Percentiles rank a stretch among this genome's conserved stretches.
phyloP scores from a whole-genome alignment of 1,284 basidiomycete species.

The Trichosporon inkin region DNA sequence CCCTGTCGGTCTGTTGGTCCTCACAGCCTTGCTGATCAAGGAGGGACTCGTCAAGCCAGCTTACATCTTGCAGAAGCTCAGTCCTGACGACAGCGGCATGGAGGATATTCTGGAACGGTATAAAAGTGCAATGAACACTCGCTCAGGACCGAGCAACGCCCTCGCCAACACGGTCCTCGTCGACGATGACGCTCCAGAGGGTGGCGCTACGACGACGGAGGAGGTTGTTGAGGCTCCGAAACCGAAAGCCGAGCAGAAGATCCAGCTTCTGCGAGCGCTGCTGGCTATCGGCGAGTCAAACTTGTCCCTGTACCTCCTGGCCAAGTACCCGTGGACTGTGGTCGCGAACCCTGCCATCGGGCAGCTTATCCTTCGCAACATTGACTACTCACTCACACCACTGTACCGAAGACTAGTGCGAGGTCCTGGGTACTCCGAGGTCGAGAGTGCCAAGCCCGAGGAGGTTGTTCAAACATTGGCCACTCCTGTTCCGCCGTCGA shows the following conservation, averaged over 20 bases:
- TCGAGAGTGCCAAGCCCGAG: constrained; percentile 11
- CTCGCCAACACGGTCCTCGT: constrained; percentile 85
- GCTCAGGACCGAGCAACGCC: constrained; percentile 68
- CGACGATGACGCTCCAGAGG: constrained; percentile 55
- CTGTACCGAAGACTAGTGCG: constrained; percentile 57
- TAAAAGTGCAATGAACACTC: constrained; percentile 60
- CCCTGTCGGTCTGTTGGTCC: constrained; percentile 71
- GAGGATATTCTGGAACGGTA: constrained; percentile 64
- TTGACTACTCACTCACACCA: constrained; percentile 64
- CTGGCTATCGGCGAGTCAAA: constrained; percentile 78
- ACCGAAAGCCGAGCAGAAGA: constrained; percentile 68
- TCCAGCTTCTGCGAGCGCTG: constrained; percentile 72
- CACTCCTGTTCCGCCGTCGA: constrained; percentile 71
- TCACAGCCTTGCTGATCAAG: constrained; percentile 81
- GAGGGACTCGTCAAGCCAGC: constrained; percentile 78
- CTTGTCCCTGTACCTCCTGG: constrained; percentile 71
- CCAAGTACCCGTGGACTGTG: constrained; percentile 79
- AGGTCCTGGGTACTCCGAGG: neutral
- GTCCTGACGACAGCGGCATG: constrained; percentile 72
- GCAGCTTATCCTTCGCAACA: constrained; percentile 71
- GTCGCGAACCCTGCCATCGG: constrained; percentile 76
- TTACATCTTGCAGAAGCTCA: constrained; percentile 67
- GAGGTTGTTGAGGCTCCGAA: constrained; percentile 47
- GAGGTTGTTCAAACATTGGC: constrained; percentile 55
- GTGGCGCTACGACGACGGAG: constrained; percentile 26